phyloP scores from a whole-genome alignment of 129 eudicot genomes.

The Flaveria sonorensis region DNA sequence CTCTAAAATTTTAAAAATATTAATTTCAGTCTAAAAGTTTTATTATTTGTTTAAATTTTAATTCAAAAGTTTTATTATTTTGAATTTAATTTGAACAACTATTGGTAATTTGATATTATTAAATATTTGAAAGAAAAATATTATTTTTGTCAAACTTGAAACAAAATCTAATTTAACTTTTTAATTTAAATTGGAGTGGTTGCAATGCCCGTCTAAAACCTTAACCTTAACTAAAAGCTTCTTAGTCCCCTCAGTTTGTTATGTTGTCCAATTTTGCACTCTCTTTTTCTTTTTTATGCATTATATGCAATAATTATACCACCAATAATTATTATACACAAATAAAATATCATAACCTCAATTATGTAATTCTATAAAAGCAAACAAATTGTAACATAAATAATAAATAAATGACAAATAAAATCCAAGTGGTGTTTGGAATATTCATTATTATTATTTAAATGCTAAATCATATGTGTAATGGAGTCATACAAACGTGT shows the following conservation, averaged over 20 bases:
- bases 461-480: slow-evolving; percentile 7
- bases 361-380: slow-evolving; percentile 10
- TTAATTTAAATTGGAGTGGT: no score
- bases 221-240: not conserved
- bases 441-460: not conserved
- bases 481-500: slow-evolving; percentile 12
- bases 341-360: slow-evolving; percentile 11
- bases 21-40: no score
- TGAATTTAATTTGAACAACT: no score
- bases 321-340: slow-evolving; percentile 3
- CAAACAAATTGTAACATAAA: slow-evolving; percentile 10
- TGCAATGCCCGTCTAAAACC: not conserved
- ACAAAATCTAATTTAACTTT: no score
- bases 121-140: no score
- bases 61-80: no score
- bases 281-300: not conserved
- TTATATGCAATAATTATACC: slow-evolving; percentile 1
- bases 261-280: not conserved
- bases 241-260: not conserved
- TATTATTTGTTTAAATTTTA: no score
- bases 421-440: slow-evolving; percentile 10
- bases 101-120: no score
- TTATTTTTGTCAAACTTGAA: no score
- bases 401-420: not conserved
- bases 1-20: no score